These are phyloP conservation scores for Fusarium paranaense DNA, from an alignment of 2,329 filamentous ascomycete species.

Conservation along the genomic window DNA sequence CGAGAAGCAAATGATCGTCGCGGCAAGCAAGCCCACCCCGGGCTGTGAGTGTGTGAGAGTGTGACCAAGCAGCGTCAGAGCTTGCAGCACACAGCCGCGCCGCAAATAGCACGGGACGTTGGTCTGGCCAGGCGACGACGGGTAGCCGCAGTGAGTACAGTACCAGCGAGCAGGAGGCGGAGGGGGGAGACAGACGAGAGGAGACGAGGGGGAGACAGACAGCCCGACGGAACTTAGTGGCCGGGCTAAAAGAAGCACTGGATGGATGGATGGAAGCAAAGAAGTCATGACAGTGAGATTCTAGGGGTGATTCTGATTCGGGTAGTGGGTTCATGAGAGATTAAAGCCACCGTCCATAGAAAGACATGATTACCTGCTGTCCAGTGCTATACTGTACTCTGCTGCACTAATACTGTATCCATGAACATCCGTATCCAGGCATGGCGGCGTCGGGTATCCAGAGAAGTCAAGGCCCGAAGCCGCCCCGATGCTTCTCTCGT, in stretches of 20 bases:
- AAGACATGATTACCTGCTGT: background rate
- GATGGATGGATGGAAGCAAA: conserved; percentile 4
- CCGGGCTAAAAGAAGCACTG: background rate
- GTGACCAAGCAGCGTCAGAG: conserved; percentile 10
- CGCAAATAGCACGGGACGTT: conserved; percentile 41
- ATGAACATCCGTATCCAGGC: background rate
- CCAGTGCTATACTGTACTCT: background rate
- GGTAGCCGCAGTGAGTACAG: background rate
- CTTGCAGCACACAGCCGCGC: conserved; percentile 42
- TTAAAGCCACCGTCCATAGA: background rate
- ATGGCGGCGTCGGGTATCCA: background rate
- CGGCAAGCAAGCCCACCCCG: conserved; percentile 42
- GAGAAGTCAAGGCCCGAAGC: conserved; percentile 24
- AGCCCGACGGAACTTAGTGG: background rate
- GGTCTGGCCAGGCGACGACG: background rate
- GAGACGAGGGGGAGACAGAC: background rate
- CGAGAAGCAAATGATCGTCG: conserved; percentile 44
- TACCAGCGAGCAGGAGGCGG: conserved; percentile 8
- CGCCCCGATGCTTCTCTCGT: conserved; percentile 17
- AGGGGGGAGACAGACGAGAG: background rate
- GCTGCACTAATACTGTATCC: background rate
- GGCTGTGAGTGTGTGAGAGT: background rate
- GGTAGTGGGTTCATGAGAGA: conserved; percentile 1
- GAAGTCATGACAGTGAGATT: conserved; percentile 1
- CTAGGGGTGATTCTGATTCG: background rate